A percentile compares a stretch with the other conserved stretches of the same genome.
phyloP scores from a whole-genome alignment of 441 rosid genomes.

The Pelargonium myrrhifolium region DNA sequence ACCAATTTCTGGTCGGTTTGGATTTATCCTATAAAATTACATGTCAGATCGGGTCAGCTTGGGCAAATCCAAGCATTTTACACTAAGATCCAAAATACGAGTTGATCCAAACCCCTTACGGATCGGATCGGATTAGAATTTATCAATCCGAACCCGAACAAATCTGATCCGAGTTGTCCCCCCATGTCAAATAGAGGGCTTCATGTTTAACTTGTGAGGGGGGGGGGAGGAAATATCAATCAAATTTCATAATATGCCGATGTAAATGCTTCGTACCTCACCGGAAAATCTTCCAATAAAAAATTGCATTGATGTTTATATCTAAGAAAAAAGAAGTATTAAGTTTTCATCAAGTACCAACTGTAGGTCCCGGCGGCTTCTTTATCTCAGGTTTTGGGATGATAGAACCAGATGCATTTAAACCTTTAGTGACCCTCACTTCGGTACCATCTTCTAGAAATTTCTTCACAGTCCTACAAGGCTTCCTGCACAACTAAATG shows the following conservation, averaged over 20 bases:
- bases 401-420: constrained; percentile 72
- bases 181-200: too few relatives aligned
- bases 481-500: constrained; percentile 46
- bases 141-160: too few relatives aligned
- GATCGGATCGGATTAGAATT: too few relatives aligned
- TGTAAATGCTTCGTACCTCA: not conserved
- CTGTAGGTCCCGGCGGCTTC: constrained; percentile 73
- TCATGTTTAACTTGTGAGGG: too few relatives aligned
- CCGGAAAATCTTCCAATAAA: not conserved
- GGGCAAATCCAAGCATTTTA: too few relatives aligned
- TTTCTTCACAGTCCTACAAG: constrained; percentile 68
- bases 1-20: too few relatives aligned
- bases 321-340: not conserved
- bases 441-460: constrained; percentile 94
- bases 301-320: not conserved
- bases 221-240: not conserved
- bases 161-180: too few relatives aligned
- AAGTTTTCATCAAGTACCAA: constrained; percentile 35
- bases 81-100: too few relatives aligned
- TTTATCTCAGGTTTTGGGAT: constrained; percentile 92
- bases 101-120: too few relatives aligned
- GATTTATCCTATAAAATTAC: too few relatives aligned
- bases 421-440: constrained; percentile 84
- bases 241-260: not conserved
- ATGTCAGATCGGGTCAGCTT: too few relatives aligned